Evolutionary conservation across 2,329 filamentous ascomycete species (phyloP), one percentile per base, ranked within the genome.

Genomic region (Cytospora chrysosperma): DNA sequence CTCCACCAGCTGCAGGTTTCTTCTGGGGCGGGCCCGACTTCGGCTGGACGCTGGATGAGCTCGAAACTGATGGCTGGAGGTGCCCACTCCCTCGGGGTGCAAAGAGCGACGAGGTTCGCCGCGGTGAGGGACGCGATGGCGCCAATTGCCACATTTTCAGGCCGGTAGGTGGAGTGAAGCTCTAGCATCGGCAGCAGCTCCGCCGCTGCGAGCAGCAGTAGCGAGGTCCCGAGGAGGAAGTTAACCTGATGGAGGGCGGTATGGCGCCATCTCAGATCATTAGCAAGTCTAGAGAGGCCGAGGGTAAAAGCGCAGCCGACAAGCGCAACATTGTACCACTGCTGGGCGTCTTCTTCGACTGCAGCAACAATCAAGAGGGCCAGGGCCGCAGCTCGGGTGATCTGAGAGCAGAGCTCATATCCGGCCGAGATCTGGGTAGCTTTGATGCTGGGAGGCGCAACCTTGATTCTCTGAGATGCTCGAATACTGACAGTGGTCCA

Each of bases 1-100:
- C 76, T 78, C 60, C 82, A 74, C 81, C 81, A 85, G 64, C 81
- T 83, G 72, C 81, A 82, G 2, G 77, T 80, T 69, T 85, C 82
- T 68, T 85, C 82, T 0, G 77, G 79, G 2, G 81, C 76, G 7
- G 82, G 80, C 57, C 77, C 75, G 24, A 70, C 67, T 27, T 69
- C 68, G 28, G 73, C 69, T 24, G 75, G 70, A 58, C 75, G 75
- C 19, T 76, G 75, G 34, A 77, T 73, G 28, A 79, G 70, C 30
- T 76, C 73, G 56, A 76, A 70, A 34, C 76, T 72, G 49, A 78
- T 64, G 6, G 74, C 74, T 4, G 81, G 78, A 19, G 81, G 80
- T 3, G 77, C 67, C 82, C 82, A 84, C 70, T 82, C 79, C 63
- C 81, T 76, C 0, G 81, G 82, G 1, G 82, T 83, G 52, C 72